Conservation (phyloP, 2,329 filamentous ascomycete genomes). For the Dothidotthia symphoricarpi region DNA sequence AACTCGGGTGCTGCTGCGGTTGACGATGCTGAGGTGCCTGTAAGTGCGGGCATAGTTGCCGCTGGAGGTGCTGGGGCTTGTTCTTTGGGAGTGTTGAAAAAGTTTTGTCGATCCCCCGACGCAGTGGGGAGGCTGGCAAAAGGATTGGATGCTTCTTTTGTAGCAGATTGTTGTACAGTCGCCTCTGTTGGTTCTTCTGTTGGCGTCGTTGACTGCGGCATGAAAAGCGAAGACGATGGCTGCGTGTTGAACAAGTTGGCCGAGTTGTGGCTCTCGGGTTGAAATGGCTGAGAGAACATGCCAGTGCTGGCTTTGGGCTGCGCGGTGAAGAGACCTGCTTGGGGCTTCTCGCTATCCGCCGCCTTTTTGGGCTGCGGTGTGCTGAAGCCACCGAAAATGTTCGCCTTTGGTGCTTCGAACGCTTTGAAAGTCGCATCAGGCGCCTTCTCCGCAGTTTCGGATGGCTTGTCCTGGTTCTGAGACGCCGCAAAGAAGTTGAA, state of each 20-base stretch:
- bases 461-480: constrained; percentile 10
- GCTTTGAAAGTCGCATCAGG: constrained; percentile 9
- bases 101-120: constrained; percentile 11
- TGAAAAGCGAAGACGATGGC: constrained; percentile 9
- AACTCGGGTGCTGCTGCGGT: constrained; percentile 10
- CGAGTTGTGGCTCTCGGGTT: constrained; percentile 12
- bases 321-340: constrained; percentile 18
- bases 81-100: constrained; percentile 18
- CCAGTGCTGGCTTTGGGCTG: constrained; percentile 23
- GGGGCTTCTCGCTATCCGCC: constrained; percentile 11
- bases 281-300: constrained; percentile 19
- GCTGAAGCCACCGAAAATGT: constrained; percentile 22
- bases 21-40: constrained; percentile 3
- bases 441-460: constrained; percentile 7
- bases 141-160: constrained; percentile 15
- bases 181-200: constrained; percentile 11
- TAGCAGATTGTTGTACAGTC: constrained; percentile 5
- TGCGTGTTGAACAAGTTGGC: constrained; percentile 12
- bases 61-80: constrained; percentile 11
- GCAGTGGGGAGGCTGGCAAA: constrained; percentile 15
- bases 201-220: constrained; percentile 5
- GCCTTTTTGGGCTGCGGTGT: constrained; percentile 25
- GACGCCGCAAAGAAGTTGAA: constrained; percentile 17
- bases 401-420: constrained; percentile 14
- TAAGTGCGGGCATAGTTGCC: constrained; percentile 7